Percentiles rank a stretch among this genome's conserved stretches.
These are phyloP conservation scores for Starmerella etchellsii DNA, from an alignment of 805 yeast species.

Conservation along the genomic window DNA sequence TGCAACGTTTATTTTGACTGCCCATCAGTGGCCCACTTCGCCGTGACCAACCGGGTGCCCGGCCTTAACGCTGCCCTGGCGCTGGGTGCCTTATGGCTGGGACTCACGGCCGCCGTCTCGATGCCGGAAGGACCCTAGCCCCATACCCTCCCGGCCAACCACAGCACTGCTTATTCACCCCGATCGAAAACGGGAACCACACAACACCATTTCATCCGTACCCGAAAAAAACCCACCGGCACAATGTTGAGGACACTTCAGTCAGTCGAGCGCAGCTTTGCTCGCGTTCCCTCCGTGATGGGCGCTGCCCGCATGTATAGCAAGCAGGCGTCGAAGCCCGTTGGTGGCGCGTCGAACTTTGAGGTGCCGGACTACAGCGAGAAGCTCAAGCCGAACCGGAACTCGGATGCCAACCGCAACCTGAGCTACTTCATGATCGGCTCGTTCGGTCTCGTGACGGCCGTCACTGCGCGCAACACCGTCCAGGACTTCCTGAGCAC, in stretches of 20 bases:
- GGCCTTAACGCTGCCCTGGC: no score
- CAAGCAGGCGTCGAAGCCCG: slow-evolving; percentile 20
- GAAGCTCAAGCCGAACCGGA: slow-evolving; percentile 57
- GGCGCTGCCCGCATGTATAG: slow-evolving; percentile 11
- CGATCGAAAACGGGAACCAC: slow-evolving; percentile 6
- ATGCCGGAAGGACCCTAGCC: no score
- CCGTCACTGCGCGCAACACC: slow-evolving; percentile 92
- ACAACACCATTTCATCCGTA: not conserved
- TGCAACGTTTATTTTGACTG: no score
- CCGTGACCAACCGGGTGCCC: slow-evolving; percentile 15
- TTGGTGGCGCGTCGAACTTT: slow-evolving; percentile 43
- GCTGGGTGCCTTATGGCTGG: no score
- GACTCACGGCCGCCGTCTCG: no score
- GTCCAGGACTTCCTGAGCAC: slow-evolving; percentile 82
- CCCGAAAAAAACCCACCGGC: not conserved
- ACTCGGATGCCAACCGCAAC: slow-evolving; percentile 68
- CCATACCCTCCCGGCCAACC: no score
- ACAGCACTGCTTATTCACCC: slow-evolving; percentile 12
- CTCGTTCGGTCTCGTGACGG: slow-evolving; percentile 75
- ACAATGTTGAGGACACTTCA: slow-evolving; percentile 16
- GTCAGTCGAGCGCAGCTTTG: slow-evolving; percentile 10
- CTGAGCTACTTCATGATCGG: slow-evolving; percentile 97
- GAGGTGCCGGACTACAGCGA: slow-evolving; percentile 83
- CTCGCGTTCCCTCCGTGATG: slow-evolving; percentile 7
- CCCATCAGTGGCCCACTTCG: no score